Conservation (phyloP, 306 rosid genomes). For the Herpetospermum pedunculosum region DNA sequence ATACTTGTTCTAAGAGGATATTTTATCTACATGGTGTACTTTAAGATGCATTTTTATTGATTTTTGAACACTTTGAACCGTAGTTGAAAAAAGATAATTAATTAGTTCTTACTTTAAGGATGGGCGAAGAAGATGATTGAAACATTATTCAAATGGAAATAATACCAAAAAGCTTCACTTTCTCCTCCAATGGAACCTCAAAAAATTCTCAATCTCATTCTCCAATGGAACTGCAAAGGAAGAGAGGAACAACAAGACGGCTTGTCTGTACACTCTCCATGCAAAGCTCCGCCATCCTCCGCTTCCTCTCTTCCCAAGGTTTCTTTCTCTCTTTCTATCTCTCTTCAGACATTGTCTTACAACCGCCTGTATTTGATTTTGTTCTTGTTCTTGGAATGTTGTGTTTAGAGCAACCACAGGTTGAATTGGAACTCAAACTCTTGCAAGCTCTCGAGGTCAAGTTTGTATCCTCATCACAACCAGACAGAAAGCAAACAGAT, state of each 20-base stretch:
- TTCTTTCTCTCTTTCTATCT: conserved; percentile 17
- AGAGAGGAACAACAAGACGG: conserved; percentile 93
- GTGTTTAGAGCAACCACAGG: conserved; percentile 60
- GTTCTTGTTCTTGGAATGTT: background rate
- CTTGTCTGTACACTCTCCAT: conserved; percentile 90
- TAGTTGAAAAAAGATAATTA: too few relatives aligned
- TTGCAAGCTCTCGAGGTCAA: conserved; percentile 79
- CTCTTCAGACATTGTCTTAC: background rate
- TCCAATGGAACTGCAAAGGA: too few relatives aligned
- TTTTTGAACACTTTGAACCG: too few relatives aligned
- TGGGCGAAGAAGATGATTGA: too few relatives aligned
- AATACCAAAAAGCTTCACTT: too few relatives aligned
- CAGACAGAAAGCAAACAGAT: too few relatives aligned
- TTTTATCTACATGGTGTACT: background rate
- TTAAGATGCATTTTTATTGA: background rate
- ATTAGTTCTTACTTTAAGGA: too few relatives aligned
- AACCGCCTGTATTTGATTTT: background rate
- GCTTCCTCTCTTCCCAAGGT: conserved; percentile 89
- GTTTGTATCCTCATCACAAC: too few relatives aligned
- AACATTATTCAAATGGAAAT: too few relatives aligned
- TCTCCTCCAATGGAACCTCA: too few relatives aligned
- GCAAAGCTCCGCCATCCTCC: conserved; percentile 95
- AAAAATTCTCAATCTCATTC: too few relatives aligned
- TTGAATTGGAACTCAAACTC: conserved; percentile 74
- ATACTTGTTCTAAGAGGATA: background rate